A percentile compares a stretch with the other conserved stretches of the same genome.
Conservation (phyloP, 768 basidiomycete species). For the Daedaleopsis nitida region DNA sequence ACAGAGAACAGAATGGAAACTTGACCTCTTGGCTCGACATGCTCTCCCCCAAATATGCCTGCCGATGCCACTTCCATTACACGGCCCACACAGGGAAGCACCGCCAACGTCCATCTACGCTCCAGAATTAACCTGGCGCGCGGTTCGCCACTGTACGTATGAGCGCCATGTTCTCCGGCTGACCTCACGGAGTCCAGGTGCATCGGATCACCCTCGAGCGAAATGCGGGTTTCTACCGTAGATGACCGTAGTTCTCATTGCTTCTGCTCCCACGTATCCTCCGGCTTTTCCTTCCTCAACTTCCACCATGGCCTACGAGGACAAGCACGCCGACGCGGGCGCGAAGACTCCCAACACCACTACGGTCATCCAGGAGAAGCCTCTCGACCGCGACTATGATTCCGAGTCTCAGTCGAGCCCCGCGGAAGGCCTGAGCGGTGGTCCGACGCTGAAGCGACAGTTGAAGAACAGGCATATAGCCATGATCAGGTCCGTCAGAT, state of each 20-base stretch:
- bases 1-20: too few species aligned
- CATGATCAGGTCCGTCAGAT: constrained; percentile 55
- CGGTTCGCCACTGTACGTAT: neutral
- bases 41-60: too few species aligned
- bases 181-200: neutral
- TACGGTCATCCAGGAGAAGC: constrained; percentile 14
- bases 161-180: neutral
- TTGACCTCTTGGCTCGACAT: too few species aligned
- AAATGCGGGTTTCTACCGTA: too few species aligned
- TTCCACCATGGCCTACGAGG: constrained; percentile 18
- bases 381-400: constrained; percentile 19
- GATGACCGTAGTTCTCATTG: neutral
- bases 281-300: neutral
- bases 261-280: neutral
- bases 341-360: neutral
- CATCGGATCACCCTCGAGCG: too few species aligned
- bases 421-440: constrained; percentile 1
- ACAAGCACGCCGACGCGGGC: constrained; percentile 8
- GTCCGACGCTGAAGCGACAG: constrained; percentile 26
- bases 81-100: neutral
- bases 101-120: neutral
- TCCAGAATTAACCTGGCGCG: neutral
- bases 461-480: constrained; percentile 70
- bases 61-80: neutral
- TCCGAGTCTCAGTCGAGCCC: constrained; percentile 8